phyloP scores from a whole-genome alignment of 1,284 basidiomycete species.

The Flammula alnicola region DNA sequence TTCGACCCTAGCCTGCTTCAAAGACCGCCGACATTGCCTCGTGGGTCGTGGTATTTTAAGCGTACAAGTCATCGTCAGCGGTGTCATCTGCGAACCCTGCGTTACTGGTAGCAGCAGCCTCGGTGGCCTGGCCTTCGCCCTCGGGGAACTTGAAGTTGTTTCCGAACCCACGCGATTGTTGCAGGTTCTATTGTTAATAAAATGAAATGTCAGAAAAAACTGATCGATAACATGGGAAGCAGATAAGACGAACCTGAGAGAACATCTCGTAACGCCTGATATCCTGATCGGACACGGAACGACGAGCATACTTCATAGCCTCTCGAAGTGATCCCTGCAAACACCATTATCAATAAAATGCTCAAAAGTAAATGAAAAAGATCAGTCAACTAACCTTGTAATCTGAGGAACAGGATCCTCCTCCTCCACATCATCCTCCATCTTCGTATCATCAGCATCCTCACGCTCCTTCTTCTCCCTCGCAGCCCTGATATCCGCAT shows the following conservation, averaged over 20 bases:
- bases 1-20: too few species aligned
- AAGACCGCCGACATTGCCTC: background rate
- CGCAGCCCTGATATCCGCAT: slow-evolving; percentile 84
- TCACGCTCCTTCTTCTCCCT: slow-evolving; percentile 86
- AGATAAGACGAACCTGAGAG: slow-evolving; percentile 58
- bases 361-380: too few species aligned
- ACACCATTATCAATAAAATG: slow-evolving; percentile 17
- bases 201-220: slow-evolving; percentile 49
- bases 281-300: slow-evolving; percentile 92
- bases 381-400: too few species aligned
- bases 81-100: slow-evolving; percentile 82
- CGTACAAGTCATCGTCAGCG: slow-evolving; percentile 89
- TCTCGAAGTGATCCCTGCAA: slow-evolving; percentile 97
- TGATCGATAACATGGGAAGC: slow-evolving; percentile 31
- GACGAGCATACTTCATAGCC: slow-evolving; percentile 93
- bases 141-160: slow-evolving; percentile 98
- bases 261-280: slow-evolving; percentile 96
- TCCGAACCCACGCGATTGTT: slow-evolving; percentile 88
- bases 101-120: slow-evolving; percentile 62
- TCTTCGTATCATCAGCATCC: slow-evolving; percentile 72
- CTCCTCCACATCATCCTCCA: slow-evolving; percentile 75
- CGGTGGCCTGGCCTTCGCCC: slow-evolving; percentile 50
- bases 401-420: slow-evolving; percentile 98
- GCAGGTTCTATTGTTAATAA: slow-evolving; percentile 64
- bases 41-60: slow-evolving; percentile 43